Evolutionary conservation across 176 grass and related monocot genomes (phyloP), one percentile per base, ranked within the genome.

Genomic region (Poa pratensis): DNA sequence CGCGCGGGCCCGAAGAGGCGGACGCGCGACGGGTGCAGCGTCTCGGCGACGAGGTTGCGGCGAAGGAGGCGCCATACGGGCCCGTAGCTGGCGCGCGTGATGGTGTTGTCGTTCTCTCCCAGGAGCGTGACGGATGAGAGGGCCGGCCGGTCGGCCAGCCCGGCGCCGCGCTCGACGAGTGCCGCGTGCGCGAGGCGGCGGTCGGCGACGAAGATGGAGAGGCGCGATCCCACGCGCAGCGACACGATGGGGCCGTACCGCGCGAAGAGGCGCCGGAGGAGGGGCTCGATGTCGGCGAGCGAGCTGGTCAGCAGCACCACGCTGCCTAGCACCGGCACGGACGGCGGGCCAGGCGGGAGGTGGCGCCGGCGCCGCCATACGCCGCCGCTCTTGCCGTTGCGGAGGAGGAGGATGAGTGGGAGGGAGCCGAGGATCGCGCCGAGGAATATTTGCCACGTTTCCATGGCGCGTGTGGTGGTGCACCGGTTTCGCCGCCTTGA

Each of bases 11-110:
- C 62, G 62, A 65, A 65, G 14, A 65, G 62, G 27, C 27, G 62
- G 27, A 65, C 27, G 13, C 62, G 62, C 14, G 62, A 65, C 28
- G 62, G 62, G 62, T 65, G 62, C 27, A 65, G 62, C 62, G 62
- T 65, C 62, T 65, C 62, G 27, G 62, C 62, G 62, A 65, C 62
- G 62, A 65, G 62, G 62, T 65, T 65, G 27, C 62, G 62, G 14
- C 62, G 62, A 1, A 65, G 62, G 62, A 65, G 62, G 62, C 62
- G 62, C 62, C 62, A 65, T 15, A 65, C 27, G 62, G 62, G 62
- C 62, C 62, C 62, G 27, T 65, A 65, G 28, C 62, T 65, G 6
- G 27, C 15, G 28, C 62, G 62, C 15, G 62, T 65, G 62, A 65
- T 65, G 62, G 62, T 65, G 27, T 65, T 65, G 27, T 18, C 62